Evolutionary conservation across 441 rosid genomes (phyloP), one percentile per base, ranked within the genome.

Genomic region (Capsella rubella): DNA sequence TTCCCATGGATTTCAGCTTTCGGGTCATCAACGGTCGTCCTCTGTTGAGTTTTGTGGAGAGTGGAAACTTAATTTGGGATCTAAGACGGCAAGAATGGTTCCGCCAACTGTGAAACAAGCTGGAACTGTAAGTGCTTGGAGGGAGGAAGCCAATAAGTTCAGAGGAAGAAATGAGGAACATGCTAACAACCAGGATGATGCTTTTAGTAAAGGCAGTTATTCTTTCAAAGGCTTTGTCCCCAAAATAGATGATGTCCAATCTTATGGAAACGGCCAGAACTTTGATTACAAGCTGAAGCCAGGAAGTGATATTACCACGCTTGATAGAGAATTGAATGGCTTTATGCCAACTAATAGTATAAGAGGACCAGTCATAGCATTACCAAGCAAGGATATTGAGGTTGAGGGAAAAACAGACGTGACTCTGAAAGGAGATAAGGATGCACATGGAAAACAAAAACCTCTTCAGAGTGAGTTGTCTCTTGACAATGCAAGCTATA

Each of bases 51-150:
- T 47, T 29, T 43, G 60, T 29, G 77, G 63, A 71, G 80, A 77
- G 35, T 74, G 82, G 86, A 73, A 60, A 51, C 84, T 80, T 72
- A 56, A 60, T 61, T 45, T 77, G 43, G 82, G 79, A 49, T 52
- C 81, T 28, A 74, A 69, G 4, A 71, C 79, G 13, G 74, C 84
- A 10, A 78, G 63, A 73, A 81, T 80, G 85, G 78, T 77, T 45
- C 78, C 74, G 4, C 56, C 65, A 54, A 74, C 63, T 37, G 73
- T 55, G 45, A 62, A 47, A 58, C 69, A 43, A 71, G 45, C 57
- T 52, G 73, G 64, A 16, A 10, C 56, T 60, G 43, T 29, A 10
- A 13, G 18, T 46, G 75, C 73, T 43, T 85, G 82, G 87, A 50
- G 49, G 28, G 80, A 65, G 25, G 82, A 72, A 73, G 47, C 57